Evolutionary conservation across 2,329 filamentous ascomycete species (phyloP).

Genomic region (Penicillium occitanis): DNA sequence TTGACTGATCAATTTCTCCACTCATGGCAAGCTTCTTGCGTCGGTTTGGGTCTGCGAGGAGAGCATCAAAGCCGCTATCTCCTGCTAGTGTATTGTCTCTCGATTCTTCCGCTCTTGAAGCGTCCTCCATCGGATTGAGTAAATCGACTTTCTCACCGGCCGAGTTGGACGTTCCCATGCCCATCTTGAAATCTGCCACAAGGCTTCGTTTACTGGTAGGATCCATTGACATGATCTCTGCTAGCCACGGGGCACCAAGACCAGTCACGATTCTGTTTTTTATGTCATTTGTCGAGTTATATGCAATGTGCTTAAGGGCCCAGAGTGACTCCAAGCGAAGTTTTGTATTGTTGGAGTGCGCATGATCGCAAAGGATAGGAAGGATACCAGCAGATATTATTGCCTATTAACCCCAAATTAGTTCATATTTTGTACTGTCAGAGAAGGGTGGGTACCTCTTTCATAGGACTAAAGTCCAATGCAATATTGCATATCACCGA

Average conservation of each 20-base stretch:
- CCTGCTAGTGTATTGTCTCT: constrained; percentile 34
- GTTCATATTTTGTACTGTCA: neutral
- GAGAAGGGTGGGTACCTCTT: constrained; percentile 59
- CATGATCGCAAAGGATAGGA: constrained; percentile 76
- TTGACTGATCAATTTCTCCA: constrained; percentile 65
- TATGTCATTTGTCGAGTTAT: constrained; percentile 66
- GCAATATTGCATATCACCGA: constrained; percentile 82
- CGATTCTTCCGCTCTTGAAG: constrained; percentile 31
- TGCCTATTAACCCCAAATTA: constrained; percentile 49
- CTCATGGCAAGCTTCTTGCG: constrained; percentile 52
- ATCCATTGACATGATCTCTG: constrained; percentile 70
- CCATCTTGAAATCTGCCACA: constrained; percentile 39
- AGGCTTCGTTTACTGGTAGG: constrained; percentile 31
- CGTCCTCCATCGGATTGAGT: constrained; percentile 52
- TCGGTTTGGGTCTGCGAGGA: constrained; percentile 41
- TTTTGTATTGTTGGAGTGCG: constrained; percentile 74
- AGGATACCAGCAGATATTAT: constrained; percentile 74
- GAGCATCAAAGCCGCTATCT: constrained; percentile 29
- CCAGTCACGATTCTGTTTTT: constrained; percentile 77
- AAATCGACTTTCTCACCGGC: constrained; percentile 61
- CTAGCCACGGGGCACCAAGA: constrained; percentile 75
- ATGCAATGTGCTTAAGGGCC: constrained; percentile 88
- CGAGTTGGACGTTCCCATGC: constrained; percentile 59
- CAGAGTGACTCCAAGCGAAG: constrained; percentile 84
- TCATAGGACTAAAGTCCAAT: constrained; percentile 86